Evolutionary conservation across 2,329 filamentous ascomycete genomes (phyloP).

Genomic region (Colletotrichum sp.): DNA sequence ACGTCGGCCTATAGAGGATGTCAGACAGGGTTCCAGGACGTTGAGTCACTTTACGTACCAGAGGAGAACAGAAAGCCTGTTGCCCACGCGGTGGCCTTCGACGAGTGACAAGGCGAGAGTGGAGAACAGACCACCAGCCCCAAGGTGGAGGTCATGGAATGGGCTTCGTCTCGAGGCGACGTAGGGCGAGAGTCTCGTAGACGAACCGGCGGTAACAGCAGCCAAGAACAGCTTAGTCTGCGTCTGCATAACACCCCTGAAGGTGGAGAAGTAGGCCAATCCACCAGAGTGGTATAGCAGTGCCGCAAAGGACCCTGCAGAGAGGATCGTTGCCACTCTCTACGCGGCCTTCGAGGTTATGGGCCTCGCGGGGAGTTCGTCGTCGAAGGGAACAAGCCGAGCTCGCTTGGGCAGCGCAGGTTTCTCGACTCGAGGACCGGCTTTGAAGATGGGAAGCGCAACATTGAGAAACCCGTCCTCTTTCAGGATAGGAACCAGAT

Average conservation of each 20-base stretch:
- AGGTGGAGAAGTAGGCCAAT: not conserved
- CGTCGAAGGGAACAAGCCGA: not conserved
- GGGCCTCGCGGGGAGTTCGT: not conserved
- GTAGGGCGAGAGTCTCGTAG: too few species aligned
- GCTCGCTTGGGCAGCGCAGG: not conserved
- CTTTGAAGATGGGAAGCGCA: not conserved
- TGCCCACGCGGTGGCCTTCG: not conserved
- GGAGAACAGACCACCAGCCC: not conserved
- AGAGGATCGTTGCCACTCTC: not conserved
- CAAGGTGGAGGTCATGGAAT: not conserved
- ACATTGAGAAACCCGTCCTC: not conserved
- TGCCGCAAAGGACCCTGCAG: not conserved
- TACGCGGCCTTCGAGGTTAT: not conserved
- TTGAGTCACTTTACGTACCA: not conserved
- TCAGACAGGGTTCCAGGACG: not conserved
- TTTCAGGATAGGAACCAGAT: not conserved
- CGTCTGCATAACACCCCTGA: not conserved
- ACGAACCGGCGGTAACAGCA: not conserved
- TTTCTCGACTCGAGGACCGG: not conserved
- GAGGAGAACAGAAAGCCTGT: not conserved
- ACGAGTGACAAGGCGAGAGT: not conserved
- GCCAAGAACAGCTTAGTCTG: not conserved
- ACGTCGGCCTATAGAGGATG: not conserved
- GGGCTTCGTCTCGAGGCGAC: not conserved
- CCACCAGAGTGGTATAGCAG: not conserved